These are phyloP conservation scores for Russula sp. DNA, from an alignment of 768 basidiomycete species.

Conservation along the genomic window DNA sequence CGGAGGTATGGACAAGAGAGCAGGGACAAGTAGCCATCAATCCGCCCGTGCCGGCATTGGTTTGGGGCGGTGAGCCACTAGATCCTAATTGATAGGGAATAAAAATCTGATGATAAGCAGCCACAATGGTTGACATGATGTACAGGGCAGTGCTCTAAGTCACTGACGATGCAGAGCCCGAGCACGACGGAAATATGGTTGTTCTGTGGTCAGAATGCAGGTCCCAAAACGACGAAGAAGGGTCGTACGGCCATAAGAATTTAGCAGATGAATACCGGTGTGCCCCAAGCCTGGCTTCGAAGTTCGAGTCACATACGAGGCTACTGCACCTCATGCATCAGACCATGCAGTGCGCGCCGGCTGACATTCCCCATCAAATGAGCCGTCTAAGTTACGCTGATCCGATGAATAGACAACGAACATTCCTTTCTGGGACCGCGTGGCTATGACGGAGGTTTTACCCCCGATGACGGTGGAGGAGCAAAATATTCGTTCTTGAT, in stretches of 20 bases:
- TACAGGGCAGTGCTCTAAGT: background rate
- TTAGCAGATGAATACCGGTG: no score
- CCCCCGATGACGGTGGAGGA: no score
- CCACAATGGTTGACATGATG: background rate
- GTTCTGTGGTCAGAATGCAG: background rate
- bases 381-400: no score
- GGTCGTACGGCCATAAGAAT: background rate
- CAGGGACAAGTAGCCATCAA: constrained; percentile 1
- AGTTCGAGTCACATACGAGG: no score
- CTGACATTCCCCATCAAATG: no score
- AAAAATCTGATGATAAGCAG: background rate
- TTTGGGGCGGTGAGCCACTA: background rate
- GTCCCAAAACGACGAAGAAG: background rate
- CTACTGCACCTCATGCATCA: no score
- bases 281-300: no score
- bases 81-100: constrained; percentile 14
- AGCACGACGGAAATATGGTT: background rate
- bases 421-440: no score
- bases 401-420: no score
- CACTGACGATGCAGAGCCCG: background rate
- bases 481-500: no score
- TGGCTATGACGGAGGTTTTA: no score
- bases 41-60: background rate
- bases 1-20: background rate
- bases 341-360: no score